These are phyloP conservation scores for Cercospora janseana DNA, from an alignment of 2,329 filamentous ascomycete genomes.

Conservation along the genomic window DNA sequence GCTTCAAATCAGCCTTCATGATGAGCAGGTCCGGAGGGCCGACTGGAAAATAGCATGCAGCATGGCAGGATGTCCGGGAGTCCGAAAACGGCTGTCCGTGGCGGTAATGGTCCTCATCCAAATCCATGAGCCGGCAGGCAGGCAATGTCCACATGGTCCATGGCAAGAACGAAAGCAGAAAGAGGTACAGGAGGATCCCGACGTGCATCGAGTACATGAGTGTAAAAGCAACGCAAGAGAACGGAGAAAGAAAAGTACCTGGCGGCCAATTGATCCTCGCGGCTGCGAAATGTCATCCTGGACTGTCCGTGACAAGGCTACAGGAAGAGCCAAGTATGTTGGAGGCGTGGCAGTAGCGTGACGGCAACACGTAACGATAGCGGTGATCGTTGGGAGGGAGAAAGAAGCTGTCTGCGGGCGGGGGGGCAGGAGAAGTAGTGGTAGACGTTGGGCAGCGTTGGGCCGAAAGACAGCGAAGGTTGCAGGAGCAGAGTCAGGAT, in stretches of 20 bases:
- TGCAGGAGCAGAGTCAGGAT: slow-evolving; percentile 9
- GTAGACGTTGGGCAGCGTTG: slow-evolving; percentile 19
- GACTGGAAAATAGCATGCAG: not conserved
- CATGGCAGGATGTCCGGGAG: too few species aligned
- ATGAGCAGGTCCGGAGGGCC: not conserved
- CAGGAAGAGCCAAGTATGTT: slow-evolving; percentile 26
- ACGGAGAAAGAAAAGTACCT: slow-evolving; percentile 37
- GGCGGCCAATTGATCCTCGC: slow-evolving; percentile 39
- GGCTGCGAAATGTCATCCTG: slow-evolving; percentile 42
- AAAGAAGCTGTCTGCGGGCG: slow-evolving; percentile 2
- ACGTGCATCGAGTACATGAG: slow-evolving; percentile 23
- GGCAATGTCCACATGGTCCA: not conserved
- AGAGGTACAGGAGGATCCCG: slow-evolving; percentile 21
- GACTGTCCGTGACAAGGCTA: slow-evolving; percentile 22
- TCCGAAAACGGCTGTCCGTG: not conserved
- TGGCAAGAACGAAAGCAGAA: slow-evolving; percentile 3
- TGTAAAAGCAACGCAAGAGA: slow-evolving; percentile 23
- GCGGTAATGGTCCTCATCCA: not conserved
- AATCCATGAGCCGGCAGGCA: slow-evolving; percentile 11
- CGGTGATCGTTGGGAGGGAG: slow-evolving; percentile 11
- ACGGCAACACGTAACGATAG: slow-evolving; percentile 10
- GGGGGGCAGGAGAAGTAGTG: slow-evolving; percentile 10
- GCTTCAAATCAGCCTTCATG: not conserved
- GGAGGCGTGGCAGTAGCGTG: slow-evolving; percentile 2
- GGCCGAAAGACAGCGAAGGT: slow-evolving; percentile 25